These are phyloP conservation scores for Arthrobotrys musiformis DNA, from an alignment of 2,329 filamentous ascomycete species.

Conservation along the genomic window DNA sequence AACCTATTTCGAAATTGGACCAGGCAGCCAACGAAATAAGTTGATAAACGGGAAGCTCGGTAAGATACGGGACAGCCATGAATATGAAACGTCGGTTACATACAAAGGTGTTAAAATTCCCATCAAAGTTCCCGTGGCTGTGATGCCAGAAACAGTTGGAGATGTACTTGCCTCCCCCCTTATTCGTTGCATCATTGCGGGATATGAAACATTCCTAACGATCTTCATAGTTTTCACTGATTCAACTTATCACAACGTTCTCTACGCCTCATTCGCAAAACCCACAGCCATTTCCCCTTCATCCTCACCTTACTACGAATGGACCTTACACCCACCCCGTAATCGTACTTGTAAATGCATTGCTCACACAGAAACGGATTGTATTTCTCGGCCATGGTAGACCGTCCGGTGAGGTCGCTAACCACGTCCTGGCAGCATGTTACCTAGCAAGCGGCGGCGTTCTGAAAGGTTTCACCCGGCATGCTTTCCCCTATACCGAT, in stretches of 20 bases:
- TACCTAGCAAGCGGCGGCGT: conserved; percentile 90
- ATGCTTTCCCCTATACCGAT: conserved; percentile 98
- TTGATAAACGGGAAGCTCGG: conserved; percentile 58
- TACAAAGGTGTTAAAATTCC: conserved; percentile 98
- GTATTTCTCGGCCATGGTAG: conserved; percentile 96
- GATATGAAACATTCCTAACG: conserved; percentile 37
- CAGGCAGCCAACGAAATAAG: conserved; percentile 57
- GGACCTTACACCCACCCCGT: conserved; percentile 91
- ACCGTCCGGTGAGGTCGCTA: conserved; percentile 93
- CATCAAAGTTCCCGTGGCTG: conserved; percentile 92
- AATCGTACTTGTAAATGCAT: conserved; percentile 91
- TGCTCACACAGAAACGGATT: conserved; percentile 94
- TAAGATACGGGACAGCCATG: conserved; percentile 84
- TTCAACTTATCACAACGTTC: conserved; percentile 97
- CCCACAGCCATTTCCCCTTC: conserved; percentile 83
- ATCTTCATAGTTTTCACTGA: conserved; percentile 76
- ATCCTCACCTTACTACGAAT: conserved; percentile 92
- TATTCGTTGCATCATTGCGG: conserved; percentile 1
- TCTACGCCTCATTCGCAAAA: conserved; percentile 82
- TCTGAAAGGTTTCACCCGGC: conserved; percentile 91
- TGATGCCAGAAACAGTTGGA: conserved; percentile 94
- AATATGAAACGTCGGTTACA: conserved; percentile 93
- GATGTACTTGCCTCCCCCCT: conserved; percentile 68
- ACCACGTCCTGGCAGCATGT: conserved; percentile 97
- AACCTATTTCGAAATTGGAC: conserved; percentile 59